A percentile compares a stretch with the other conserved stretches of the same genome.
phyloP scores from a whole-genome alignment of 805 yeast genomes.

The Spathaspora girioi region DNA sequence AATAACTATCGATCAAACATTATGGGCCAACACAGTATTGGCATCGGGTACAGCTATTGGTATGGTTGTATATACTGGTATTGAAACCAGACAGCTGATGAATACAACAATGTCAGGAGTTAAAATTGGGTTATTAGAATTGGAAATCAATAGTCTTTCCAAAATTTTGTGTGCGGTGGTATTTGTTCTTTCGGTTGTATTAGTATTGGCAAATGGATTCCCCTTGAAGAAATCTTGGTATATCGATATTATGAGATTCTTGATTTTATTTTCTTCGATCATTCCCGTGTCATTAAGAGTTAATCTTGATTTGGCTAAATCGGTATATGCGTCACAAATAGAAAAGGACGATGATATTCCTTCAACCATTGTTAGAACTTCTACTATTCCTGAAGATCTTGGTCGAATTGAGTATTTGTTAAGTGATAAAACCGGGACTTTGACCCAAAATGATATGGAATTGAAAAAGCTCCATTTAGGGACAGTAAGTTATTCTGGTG shows the following conservation, averaged over 20 bases:
- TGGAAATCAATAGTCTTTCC: conserved; percentile 85
- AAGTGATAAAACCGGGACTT: conserved; percentile 94
- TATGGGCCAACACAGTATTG: conserved; percentile 97
- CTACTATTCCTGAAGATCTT: conserved; percentile 96
- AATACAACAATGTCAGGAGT: conserved; percentile 86
- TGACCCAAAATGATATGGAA: conserved; percentile 98
- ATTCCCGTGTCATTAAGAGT: conserved; percentile 96
- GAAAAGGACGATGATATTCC: conserved; percentile 81
- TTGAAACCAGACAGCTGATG: conserved; percentile 91
- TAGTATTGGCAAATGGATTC: conserved; percentile 81
- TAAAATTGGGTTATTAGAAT: conserved; percentile 83
- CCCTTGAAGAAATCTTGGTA: conserved; percentile 67
- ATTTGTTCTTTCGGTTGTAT: conserved; percentile 65
- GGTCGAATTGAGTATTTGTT: conserved; percentile 92
- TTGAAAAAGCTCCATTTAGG: conserved; percentile 91
- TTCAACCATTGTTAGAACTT: conserved; percentile 89
- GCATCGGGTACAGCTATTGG: conserved; percentile 94
- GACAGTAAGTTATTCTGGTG: conserved; percentile 86
- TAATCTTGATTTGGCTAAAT: conserved; percentile 89
- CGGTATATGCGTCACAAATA: conserved; percentile 93
- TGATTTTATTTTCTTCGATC: conserved; percentile 89
- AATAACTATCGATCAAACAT: conserved; percentile 80
- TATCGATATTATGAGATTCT: conserved; percentile 82
- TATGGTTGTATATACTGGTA: conserved; percentile 84
- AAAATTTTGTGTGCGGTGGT: conserved; percentile 88